Evolutionary conservation across 306 rosid species (phyloP), one percentile per base, ranked within the genome.

Genomic region (Adenanthera pavonina): DNA sequence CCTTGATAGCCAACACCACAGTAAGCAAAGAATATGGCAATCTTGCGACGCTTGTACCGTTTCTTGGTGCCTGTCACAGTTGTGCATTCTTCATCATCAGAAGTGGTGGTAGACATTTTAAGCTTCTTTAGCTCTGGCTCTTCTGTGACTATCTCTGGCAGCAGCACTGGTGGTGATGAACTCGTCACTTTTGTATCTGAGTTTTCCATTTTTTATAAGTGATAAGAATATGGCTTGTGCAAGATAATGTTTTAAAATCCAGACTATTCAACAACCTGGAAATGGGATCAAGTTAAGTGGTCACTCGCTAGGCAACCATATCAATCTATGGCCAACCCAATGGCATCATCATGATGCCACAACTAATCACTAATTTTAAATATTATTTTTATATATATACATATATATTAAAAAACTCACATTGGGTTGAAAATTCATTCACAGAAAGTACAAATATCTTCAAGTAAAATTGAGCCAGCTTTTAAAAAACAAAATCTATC

Each of bases 1-100:
- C 99, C 99, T 83, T 95, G 97, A 83, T 93, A 95, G 69, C 99
- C 97, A 43, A 93, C 97, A 41, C 97, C 99, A n/a, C 92, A 89
- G 75, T 91, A 93, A 44, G 97, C 99, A 74, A 95, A 93, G 89
- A 92, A 92, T 77, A 95, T 88, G 7, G 97, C 97, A 44, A 92
- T 67, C 74, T 95, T 95, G 56, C 97, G 94, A 43, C 97, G 97
- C 90, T 93, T 95, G 90, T 89, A 88, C 44, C 92, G 81, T 73
- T 75, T 86, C 89, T 86, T 88, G 56, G 86, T 40, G 3, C 75
- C 81, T 8, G 77, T 41, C 74, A 80, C 66, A 79, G 72, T 13
- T 46, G 72, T 49, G 56, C 87, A 60, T 71, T 78, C 85, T 82
- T 95, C 97, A 74, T 91, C 95, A 76, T 89, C 97, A 49, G 91